Conservation (phyloP, 192 early-diverging fungal species). For the Glomus cerebriforme region DNA sequence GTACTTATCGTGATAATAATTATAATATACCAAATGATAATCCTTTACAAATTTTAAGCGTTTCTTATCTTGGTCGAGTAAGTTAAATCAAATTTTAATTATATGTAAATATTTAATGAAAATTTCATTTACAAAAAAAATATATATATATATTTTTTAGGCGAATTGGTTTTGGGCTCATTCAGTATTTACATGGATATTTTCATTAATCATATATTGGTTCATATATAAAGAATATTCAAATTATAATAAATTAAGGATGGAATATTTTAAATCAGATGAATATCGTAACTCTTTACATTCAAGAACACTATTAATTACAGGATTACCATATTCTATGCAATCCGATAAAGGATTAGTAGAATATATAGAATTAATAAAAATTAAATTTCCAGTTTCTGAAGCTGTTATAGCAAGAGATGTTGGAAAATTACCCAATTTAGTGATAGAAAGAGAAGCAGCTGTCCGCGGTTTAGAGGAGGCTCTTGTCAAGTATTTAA, state of each 20-base stretch:
- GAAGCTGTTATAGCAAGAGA: slow-evolving; percentile 68
- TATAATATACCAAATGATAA: slow-evolving; percentile 33
- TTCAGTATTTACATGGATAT: slow-evolving; percentile 56
- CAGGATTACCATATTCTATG: slow-evolving; percentile 58
- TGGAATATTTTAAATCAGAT: slow-evolving; percentile 60
- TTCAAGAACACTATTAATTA: slow-evolving; percentile 68
- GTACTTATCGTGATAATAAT: slow-evolving; percentile 39
- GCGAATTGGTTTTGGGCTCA: slow-evolving; percentile 65
- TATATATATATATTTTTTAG: slow-evolving; percentile 35
- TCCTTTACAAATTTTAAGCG: not conserved
- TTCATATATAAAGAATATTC: slow-evolving; percentile 55
- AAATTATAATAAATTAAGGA: slow-evolving; percentile 51
- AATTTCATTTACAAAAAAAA: no score
- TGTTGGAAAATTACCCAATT: slow-evolving; percentile 62
- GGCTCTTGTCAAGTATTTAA: slow-evolving; percentile 57
- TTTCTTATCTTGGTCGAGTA: not conserved
- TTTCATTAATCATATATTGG: slow-evolving; percentile 57
- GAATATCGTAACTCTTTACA: slow-evolving; percentile 64
- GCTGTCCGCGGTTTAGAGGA: slow-evolving; percentile 67
- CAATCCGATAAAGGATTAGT: slow-evolving; percentile 58
- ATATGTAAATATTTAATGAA: no score
- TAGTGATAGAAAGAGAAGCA: slow-evolving; percentile 64
- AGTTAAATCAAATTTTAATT: no score
- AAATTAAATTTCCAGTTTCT: slow-evolving; percentile 45
- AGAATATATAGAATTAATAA: slow-evolving; percentile 49